Base-by-base conservation (phyloP, 306 rosid species). In the Argentina anserina region DNA sequence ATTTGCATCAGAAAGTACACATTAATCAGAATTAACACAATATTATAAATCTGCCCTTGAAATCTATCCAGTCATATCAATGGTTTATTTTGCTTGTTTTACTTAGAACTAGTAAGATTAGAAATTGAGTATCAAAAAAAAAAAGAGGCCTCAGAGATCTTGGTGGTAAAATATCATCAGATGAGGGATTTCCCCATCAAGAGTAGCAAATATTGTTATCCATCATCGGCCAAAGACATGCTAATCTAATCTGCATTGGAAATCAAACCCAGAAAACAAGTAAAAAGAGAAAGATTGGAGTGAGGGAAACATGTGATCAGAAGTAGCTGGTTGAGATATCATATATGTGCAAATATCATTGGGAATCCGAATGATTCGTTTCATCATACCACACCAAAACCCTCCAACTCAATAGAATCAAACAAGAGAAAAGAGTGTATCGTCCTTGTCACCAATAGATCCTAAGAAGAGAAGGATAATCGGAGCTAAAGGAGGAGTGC, bases 401-500 rank as follows among this genome's bases (percentile, higher is more conserved):
- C 0, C 0, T 11, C n/a, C 5, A 33, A 20, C 17, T 41, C 20
- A 11, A 15, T 34, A 5, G 4, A 67, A 43, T 2, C 5, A 15
- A 34, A 49, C 36, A 7, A 1, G 59, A 17, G 5, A 18, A 42
- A 46, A 15, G 46, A 28, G 23, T 70, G 36, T 70, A 70, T 76
- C 75, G 28, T 15, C 70, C 80, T 69, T 61, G 79, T 76, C 75
- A 76, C 75, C 75, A 60, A 25, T 31, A 43, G 10, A 28, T 31
- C 69, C 75, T 56, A 5, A 10, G 2, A 15, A 15, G 21, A 10
- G 5, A 23, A 77, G 81, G 70, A 62, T 6, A 49, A 40, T 70
- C 47, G 65, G 71, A 76, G 80, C 64, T 69, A 76, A 76, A 76
- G 80, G 75, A 25, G 12, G 75, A 69, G 12, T 39, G 63, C 36